A percentile compares a stretch with the other conserved stretches of the same genome.
phyloP scores from a whole-genome alignment of 768 basidiomycete species.

The Chlorophyllum brunneum region DNA sequence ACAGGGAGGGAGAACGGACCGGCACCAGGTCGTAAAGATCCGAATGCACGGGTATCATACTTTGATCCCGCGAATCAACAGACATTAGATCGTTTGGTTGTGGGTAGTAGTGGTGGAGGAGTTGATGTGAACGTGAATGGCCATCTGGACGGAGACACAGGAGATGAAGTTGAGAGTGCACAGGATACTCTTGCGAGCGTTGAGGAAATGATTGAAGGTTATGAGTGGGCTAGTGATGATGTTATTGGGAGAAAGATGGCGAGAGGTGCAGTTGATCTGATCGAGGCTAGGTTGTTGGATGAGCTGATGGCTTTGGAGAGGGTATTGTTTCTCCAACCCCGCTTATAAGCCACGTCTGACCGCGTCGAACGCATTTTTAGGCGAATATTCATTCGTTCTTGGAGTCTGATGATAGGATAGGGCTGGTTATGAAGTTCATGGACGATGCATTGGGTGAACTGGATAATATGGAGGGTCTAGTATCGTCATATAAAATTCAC shows the following conservation, averaged over 20 bases:
- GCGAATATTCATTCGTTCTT: conserved; percentile 97
- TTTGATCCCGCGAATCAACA: conserved; percentile 80
- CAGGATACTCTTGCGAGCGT: conserved; percentile 87
- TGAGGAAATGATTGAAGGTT: conserved; percentile 98
- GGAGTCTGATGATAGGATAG: conserved; percentile 91
- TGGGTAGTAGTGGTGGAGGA: conserved; percentile 25
- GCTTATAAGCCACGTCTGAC: background rate
- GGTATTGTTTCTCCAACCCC: conserved; percentile 37
- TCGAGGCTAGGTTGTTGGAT: conserved; percentile 84
- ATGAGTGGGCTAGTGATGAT: conserved; percentile 91
- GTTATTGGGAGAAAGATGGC: conserved; percentile 61
- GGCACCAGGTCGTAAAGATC: conserved; percentile 50
- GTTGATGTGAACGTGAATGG: conserved; percentile 20
- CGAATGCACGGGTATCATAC: conserved; percentile 73
- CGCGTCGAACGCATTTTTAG: conserved; percentile 33
- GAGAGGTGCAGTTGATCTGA: conserved; percentile 81
- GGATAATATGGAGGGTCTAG: conserved; percentile 83
- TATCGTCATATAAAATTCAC: conserved; percentile 95
- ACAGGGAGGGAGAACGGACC: conserved; percentile 25
- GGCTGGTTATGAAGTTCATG: conserved; percentile 78
- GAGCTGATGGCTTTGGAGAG: conserved; percentile 93
- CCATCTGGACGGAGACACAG: conserved; percentile 48
- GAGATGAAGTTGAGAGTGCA: conserved; percentile 56
- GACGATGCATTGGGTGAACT: conserved; percentile 88
- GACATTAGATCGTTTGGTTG: conserved; percentile 65